Base-by-base conservation (phyloP, 2,329 filamentous ascomycete species). In the Cercospora beticola region DNA sequence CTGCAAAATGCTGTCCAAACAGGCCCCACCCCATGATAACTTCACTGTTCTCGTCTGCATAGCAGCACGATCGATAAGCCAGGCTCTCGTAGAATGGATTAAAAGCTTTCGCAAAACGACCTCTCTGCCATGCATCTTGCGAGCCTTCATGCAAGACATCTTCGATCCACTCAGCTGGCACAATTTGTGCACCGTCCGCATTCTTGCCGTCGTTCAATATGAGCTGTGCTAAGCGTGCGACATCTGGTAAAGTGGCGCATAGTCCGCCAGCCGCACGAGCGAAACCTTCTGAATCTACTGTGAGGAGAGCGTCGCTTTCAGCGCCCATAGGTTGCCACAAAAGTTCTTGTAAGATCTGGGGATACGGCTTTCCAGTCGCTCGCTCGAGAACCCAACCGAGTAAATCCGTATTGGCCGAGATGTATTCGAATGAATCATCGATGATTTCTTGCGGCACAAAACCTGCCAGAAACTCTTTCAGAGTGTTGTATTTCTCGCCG, bases 261-360 rank as follows among this genome's bases (percentile, higher is more conserved):
- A 74, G 23, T 4, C 74, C 74, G 2, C 74, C 74, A 18, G 74
- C 73, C 4, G 69, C 71, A 9, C 74, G 49, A 26, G 69, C 68
- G 31, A 54, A 65, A 6, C 73, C 74, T 31, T 70, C 52, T 10
- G 63, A 62, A 54, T 76, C 74, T 8, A 74, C 52, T 1, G 71
- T 64, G 18, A 76, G 56, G 0, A 67, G 12, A 12, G 73, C 73
- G 54, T 74, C 69, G 63, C 65, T 69, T 43, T 76, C 74, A 2
- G 72, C 73, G 3, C 72, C 73, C 66, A 75, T 70, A 1, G 74
- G 72, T 43, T 73, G 46, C 73, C 73, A 75, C 1, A 76, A 60
- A n/a, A 73, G 57, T 21, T 75, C 70, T 6, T 64, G 26, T 9
- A 74, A 40, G 9, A 72, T 46, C 10, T 72, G 64, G 10, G 72